phyloP scores from a whole-genome alignment of 163 green algal genomes.

The Prototheca wickerhamii region DNA sequence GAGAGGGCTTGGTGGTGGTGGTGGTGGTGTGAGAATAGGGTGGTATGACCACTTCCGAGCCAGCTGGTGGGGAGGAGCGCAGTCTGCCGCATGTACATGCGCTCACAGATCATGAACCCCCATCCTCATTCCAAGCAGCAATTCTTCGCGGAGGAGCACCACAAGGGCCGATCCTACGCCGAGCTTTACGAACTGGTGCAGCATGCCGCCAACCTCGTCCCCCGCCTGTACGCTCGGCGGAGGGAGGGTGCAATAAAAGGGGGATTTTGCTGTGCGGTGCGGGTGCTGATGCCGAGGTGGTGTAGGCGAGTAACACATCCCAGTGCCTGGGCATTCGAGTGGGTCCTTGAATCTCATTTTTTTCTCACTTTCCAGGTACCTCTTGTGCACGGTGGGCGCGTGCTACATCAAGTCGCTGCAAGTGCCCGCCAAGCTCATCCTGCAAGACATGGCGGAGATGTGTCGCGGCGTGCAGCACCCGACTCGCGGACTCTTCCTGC shows the following conservation, averaged over 20 bases:
- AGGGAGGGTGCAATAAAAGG: background rate
- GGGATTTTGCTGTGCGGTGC: background rate
- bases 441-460: conserved; percentile 92
- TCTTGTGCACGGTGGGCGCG: conserved; percentile 86
- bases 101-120: background rate
- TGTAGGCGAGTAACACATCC: no score
- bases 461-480: conserved; percentile 96
- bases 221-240: conserved; percentile 59
- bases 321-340: no score
- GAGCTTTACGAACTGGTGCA: conserved; percentile 96
- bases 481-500: conserved; percentile 90
- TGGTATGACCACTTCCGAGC: no score
- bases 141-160: conserved; percentile 77
- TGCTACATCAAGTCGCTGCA: conserved; percentile 81
- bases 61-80: background rate
- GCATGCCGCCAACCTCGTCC: conserved; percentile 94
- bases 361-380: conserved; percentile 76
- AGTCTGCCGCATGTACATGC: background rate
- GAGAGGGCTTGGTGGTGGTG: no score
- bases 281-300: no score
- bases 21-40: no score
- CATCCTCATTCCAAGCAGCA: conserved; percentile 27
- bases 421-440: conserved; percentile 48
- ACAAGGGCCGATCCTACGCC: conserved; percentile 51
- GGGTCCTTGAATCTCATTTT: no score